A percentile compares a stretch with the other conserved stretches of the same genome.
Conservation (phyloP, 805 yeast species). For the Jamesozyma jinghongensis region DNA sequence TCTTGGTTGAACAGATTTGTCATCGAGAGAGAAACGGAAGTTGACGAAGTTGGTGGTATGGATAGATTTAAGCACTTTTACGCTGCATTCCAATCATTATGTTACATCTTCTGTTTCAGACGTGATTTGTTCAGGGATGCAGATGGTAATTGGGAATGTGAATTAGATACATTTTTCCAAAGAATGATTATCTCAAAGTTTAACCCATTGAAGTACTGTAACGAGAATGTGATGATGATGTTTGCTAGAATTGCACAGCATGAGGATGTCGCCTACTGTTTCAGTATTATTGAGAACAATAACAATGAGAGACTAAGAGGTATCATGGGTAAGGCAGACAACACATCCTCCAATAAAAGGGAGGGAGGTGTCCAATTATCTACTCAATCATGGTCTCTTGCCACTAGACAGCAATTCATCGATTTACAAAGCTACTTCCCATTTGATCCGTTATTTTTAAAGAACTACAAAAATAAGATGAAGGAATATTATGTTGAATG, state of each 20-base stretch:
- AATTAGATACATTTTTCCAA: constrained; percentile 78
- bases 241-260: constrained; percentile 89
- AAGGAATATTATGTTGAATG: constrained; percentile 65
- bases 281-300: constrained; percentile 84
- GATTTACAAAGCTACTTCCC: constrained; percentile 95
- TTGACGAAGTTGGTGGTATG: constrained; percentile 63
- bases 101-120: constrained; percentile 88
- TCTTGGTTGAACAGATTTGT: constrained; percentile 80
- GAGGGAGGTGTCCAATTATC: constrained; percentile 17
- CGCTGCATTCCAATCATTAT: constrained; percentile 80
- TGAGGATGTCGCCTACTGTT: constrained; percentile 86
- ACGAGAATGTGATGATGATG: constrained; percentile 85
- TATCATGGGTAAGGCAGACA: constrained; percentile 30
- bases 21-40: constrained; percentile 77
- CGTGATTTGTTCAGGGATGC: constrained; percentile 46
- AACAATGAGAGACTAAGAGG: constrained; percentile 43
- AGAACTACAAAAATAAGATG: constrained; percentile 47
- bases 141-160: constrained; percentile 60
- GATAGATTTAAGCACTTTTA: constrained; percentile 83
- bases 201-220: constrained; percentile 89
- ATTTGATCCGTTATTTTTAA: constrained; percentile 81
- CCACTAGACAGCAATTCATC: constrained; percentile 69
- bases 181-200: constrained; percentile 77
- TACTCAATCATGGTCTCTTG: constrained; percentile 33
- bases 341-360: background rate